Base-by-base conservation (phyloP, 257 asterid species). In the Penstemon barbatus region DNA sequence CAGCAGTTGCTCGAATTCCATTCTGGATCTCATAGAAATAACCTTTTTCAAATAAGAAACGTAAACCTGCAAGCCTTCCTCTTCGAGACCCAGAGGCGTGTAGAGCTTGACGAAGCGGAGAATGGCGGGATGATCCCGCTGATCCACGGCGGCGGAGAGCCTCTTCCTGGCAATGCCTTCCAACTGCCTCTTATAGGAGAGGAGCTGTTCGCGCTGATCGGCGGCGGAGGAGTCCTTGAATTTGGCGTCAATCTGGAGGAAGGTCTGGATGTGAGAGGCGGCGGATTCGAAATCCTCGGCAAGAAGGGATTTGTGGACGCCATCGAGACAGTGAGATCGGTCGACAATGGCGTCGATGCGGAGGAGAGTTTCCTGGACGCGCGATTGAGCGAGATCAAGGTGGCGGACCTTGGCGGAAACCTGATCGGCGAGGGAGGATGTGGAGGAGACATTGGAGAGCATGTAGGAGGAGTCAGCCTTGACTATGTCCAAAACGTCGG, bases 251-350 rank as follows among this genome's bases (percentile, higher is more conserved):
- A 93, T 91, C 46, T 90, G 92, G 59, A 93, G 87, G 74, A 90
- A 93, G 1, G 91, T 83, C 83, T 82, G 86, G 13, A 93, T 77
- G 73, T 78, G 82, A 3, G 82, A 79, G 2, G 97, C 96, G 0
- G 92, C 96, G 4, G 91, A 87, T 74, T 93, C 97, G 12, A 87
- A 90, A 71, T 93, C 96, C 74, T 90, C 99, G 3, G 86, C 73
- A 0, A 33, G 72, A 11, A 93, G 95, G 54, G 96, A 86, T 56
- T 90, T 88, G 3, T 68, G 80, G n/a, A 62, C 68, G 4, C 68
- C 68, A 0, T 62, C 68, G 4, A 62, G 9, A 8, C 68, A 62
- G 8, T 5, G 8, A 0, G 55, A 19, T 0, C 56, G 42, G 4
- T 62, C 68, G 7, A 62, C 68, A 2, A 62, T 62, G 4, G 68